phyloP scores from a whole-genome alignment of 495 filamentous ascomycete species.

The Tirmania nivea region DNA sequence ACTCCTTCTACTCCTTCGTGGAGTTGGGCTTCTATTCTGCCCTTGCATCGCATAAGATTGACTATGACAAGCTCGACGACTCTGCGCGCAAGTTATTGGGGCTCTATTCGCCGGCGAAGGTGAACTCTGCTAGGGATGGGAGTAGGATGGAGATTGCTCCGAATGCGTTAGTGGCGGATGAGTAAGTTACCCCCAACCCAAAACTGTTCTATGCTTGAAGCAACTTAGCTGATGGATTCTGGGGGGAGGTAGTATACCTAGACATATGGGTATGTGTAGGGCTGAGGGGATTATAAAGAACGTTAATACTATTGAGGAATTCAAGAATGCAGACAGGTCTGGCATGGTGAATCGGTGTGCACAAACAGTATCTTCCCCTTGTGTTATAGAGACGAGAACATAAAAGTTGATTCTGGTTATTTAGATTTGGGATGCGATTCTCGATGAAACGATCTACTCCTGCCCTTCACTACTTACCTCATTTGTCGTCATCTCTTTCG shows the following conservation, averaged over 20 bases:
- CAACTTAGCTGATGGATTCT: no score
- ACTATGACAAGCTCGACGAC: slow-evolving; percentile 88
- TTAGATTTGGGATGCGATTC: slow-evolving; percentile 91
- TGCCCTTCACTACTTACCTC: slow-evolving; percentile 75
- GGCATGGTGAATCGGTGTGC: slow-evolving; percentile 51
- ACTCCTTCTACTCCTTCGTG: slow-evolving; percentile 77
- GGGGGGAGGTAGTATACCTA: background rate
- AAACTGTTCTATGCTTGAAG: no score
- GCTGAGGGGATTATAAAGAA: slow-evolving; percentile 91
- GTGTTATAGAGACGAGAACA: background rate
- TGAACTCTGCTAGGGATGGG: slow-evolving; percentile 39
- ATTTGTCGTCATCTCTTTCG: slow-evolving; percentile 78
- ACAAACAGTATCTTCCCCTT: slow-evolving; percentile 36
- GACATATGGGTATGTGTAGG: slow-evolving; percentile 37
- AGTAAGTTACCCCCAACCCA: slow-evolving; percentile 36
- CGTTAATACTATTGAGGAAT: slow-evolving; percentile 88
- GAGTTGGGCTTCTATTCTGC: slow-evolving; percentile 86
- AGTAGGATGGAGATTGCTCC: slow-evolving; percentile 74
- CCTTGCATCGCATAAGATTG: slow-evolving; percentile 73
- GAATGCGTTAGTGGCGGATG: slow-evolving; percentile 57
- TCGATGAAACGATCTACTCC: slow-evolving; percentile 85
- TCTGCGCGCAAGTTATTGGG: slow-evolving; percentile 73
- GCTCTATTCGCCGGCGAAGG: slow-evolving; percentile 57
- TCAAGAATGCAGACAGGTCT: slow-evolving; percentile 50
- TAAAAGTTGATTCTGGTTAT: background rate